phyloP scores from a whole-genome alignment of 768 basidiomycete genomes.

The Hypsizygus marmoreus region DNA sequence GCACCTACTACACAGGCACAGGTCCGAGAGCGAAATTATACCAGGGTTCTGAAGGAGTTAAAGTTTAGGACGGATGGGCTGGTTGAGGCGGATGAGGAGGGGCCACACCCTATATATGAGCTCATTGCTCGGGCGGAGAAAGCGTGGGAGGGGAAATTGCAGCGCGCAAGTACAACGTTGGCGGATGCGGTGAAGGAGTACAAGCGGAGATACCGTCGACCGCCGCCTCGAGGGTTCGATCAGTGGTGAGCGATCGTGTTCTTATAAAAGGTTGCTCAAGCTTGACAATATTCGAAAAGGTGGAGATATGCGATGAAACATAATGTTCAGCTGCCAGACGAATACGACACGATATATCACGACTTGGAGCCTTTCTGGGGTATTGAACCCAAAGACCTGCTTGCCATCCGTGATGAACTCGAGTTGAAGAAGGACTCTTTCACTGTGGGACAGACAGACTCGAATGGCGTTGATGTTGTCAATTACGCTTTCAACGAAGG shows the following conservation, averaged over 20 bases:
- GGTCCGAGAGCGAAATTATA: background rate
- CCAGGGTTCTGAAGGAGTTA: background rate
- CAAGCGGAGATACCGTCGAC: constrained; percentile 6
- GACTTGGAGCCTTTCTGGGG: constrained; percentile 14
- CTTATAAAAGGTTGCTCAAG: background rate
- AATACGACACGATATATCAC: constrained; percentile 11
- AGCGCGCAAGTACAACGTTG: constrained; percentile 1
- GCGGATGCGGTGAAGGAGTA: constrained; percentile 6
- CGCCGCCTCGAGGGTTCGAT: constrained; percentile 8
- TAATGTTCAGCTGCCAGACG: constrained; percentile 8
- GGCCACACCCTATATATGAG: constrained; percentile 8
- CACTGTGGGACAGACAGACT: constrained; percentile 8
- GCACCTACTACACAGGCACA: background rate
- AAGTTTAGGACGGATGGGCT: constrained; percentile 1
- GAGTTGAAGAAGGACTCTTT: constrained; percentile 5
- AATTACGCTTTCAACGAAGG: constrained; percentile 38
- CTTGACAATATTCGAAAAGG: background rate
- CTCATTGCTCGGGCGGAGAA: background rate
- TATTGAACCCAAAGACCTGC: constrained; percentile 8
- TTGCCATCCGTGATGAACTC: background rate
- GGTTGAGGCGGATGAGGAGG: constrained; percentile 5
- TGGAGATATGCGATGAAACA: constrained; percentile 7
- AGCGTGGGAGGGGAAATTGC: constrained; percentile 5
- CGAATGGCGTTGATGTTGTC: constrained; percentile 20
- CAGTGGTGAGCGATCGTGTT: constrained; percentile 10